Conservation (phyloP, 2,329 filamentous ascomycete species). For the Cordyceps cicadae region DNA sequence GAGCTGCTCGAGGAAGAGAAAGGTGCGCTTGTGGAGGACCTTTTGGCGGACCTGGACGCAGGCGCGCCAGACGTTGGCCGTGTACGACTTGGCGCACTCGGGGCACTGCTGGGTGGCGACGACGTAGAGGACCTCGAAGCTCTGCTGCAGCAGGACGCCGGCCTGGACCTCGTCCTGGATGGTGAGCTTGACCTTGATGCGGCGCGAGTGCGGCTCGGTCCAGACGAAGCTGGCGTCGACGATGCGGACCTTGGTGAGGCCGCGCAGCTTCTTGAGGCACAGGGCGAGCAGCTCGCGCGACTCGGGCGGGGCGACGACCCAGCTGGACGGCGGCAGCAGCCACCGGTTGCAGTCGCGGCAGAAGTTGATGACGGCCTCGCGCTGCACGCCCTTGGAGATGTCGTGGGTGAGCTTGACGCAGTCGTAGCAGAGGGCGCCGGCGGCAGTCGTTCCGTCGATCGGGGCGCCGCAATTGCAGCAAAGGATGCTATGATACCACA, state of each 20-base stretch:
- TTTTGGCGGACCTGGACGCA: constrained; percentile 94
- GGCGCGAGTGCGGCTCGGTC: constrained; percentile 92
- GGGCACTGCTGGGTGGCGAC: constrained; percentile 89
- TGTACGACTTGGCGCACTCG: constrained; percentile 92
- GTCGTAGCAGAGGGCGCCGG: constrained; percentile 88
- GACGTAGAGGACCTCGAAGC: constrained; percentile 88
- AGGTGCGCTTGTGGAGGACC: constrained; percentile 82
- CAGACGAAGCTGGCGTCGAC: constrained; percentile 96
- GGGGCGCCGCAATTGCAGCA: constrained; percentile 96
- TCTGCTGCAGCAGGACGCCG: constrained; percentile 72
- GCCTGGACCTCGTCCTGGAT: constrained; percentile 65
- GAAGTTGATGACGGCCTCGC: constrained; percentile 82
- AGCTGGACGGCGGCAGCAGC: constrained; percentile 77
- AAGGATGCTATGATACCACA: constrained; percentile 57
- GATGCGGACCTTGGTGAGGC: constrained; percentile 82
- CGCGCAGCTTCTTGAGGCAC: constrained; percentile 80
- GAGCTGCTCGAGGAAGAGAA: constrained; percentile 73
- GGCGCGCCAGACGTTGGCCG: constrained; percentile 90
- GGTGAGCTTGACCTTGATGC: constrained; percentile 91
- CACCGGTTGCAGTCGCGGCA: constrained; percentile 94
- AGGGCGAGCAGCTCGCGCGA: constrained; percentile 87
- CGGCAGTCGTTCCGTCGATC: constrained; percentile 81
- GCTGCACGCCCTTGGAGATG: constrained; percentile 82
- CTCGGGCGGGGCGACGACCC: constrained; percentile 78
- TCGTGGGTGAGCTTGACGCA: constrained; percentile 93